Base-by-base conservation (phyloP, 306 rosid species). In the Castanospermum australe region DNA sequence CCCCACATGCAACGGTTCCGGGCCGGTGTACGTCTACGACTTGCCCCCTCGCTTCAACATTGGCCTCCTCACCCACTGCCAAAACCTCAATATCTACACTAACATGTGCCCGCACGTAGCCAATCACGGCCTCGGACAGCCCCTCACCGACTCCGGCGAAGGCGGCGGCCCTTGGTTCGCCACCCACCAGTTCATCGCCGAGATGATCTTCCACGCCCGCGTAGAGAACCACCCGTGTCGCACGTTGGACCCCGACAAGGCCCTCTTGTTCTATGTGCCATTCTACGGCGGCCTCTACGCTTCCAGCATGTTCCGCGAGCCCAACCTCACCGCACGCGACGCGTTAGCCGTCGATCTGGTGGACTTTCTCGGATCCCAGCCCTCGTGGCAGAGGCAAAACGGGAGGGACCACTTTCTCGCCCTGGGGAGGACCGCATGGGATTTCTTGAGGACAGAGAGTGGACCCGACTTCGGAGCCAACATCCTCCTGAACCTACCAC, bases 21-120 rank as follows among this genome's bases (percentile, higher is more conserved):
- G 69, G 0, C 84, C 82, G 0, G 83, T 94, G 78, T 94, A 88
- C 48, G 85, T 94, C 28, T 83, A 92, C 89, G 25, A 82, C 6
- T 73, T 94, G 48, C 98, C 97, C 15, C 4, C 83, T 8, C 83
- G 87, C 67, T 94, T 92, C 87, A 92, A 94, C 86, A n/a, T 73
- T 1, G 86, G 69, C 30, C 93, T 94, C 67, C 86, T 92, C 20
- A 11, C 82, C 1, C 76, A 85, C 67, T 94, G 98, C 61, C 55
- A 80, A 22, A 76, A 73, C 6, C 97, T 94, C 14, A 94, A 79
- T 79, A 38, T 94, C 21, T 91, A 89, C 87, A 90, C 94, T 42
- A 88, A 94, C 90, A 92, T 94, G 98, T 94, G 97, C 76, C 97
- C 98, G 32, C 88, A 90, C 56, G 86, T 94, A 0, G 90, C 85